phyloP scores from a whole-genome alignment of 1,139 yeast species.

The Geotrichum carabidarum region DNA sequence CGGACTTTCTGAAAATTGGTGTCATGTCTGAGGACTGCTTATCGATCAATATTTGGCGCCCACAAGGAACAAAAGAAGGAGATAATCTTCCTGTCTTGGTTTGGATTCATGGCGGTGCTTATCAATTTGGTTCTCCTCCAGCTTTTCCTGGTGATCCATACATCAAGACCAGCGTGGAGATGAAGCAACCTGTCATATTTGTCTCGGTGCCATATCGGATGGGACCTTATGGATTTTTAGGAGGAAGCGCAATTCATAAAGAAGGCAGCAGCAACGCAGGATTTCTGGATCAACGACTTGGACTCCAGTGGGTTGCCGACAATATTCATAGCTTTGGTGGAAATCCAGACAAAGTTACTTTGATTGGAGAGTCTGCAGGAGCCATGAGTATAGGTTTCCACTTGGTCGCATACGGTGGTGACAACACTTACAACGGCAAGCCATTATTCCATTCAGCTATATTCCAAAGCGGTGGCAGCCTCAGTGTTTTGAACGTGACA shows the following conservation, averaged over 20 bases:
- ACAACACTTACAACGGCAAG: slow-evolving; percentile 22
- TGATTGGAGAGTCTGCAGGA: slow-evolving; percentile 42
- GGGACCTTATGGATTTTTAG: slow-evolving; percentile 34
- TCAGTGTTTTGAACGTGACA: slow-evolving; percentile 18
- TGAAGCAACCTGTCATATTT: slow-evolving; percentile 23
- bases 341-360: slow-evolving; percentile 36
- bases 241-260: slow-evolving; percentile 25
- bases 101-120: slow-evolving; percentile 37
- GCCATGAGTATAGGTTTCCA: slow-evolving; percentile 35
- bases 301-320: slow-evolving; percentile 39
- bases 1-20: slow-evolving; percentile 10
- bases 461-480: slow-evolving; percentile 18
- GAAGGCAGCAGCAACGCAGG: slow-evolving; percentile 32
- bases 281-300: slow-evolving; percentile 37
- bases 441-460: slow-evolving; percentile 33
- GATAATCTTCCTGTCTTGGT: slow-evolving; percentile 28
- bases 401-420: slow-evolving; percentile 27
- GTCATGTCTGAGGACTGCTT: slow-evolving; percentile 28
- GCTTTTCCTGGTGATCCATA: slow-evolving; percentile 20
- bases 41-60: slow-evolving; percentile 24
- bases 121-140: slow-evolving; percentile 24
- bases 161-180: slow-evolving; percentile 18
- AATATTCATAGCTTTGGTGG: slow-evolving; percentile 41
- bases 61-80: slow-evolving; percentile 15
- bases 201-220: slow-evolving; percentile 31